A percentile compares a stretch with the other conserved stretches of the same genome.
Conservation (phyloP, 2,329 filamentous ascomycete species). For the Fusarium napiforme region DNA sequence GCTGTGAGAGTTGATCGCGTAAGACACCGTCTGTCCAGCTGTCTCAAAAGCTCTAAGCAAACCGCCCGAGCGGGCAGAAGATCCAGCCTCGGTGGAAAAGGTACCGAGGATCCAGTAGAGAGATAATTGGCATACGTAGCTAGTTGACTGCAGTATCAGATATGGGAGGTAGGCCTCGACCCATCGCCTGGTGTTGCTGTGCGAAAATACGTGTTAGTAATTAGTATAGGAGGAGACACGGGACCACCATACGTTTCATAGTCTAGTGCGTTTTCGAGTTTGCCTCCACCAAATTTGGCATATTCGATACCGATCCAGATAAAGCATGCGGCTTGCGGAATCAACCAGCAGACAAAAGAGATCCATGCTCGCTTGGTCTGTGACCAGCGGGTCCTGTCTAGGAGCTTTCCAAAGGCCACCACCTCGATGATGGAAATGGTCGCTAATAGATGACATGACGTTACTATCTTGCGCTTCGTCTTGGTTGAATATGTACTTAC, state of each 20-base stretch:
- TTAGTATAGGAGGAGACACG: neutral
- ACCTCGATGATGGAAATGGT: neutral
- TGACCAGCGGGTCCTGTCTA: neutral
- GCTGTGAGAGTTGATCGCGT: neutral
- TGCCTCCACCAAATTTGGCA: neutral
- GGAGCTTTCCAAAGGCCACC: neutral
- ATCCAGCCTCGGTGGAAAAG: neutral
- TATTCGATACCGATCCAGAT: constrained; percentile 3
- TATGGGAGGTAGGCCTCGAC: neutral
- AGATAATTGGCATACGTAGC: neutral
- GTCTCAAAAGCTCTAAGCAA: neutral
- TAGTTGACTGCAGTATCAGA: neutral
- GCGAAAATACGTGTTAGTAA: accelerated
- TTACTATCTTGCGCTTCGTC: neutral
- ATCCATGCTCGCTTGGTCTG: constrained; percentile 8
- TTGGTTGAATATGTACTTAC: neutral
- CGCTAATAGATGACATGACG: accelerated
- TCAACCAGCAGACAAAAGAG: neutral
- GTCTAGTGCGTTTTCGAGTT: neutral
- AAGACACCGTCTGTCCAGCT: neutral
- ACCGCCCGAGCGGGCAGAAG: neutral
- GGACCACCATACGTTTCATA: neutral
- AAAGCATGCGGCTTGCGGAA: neutral
- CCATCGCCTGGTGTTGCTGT: neutral
- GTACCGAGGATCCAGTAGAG: neutral